Evolutionary conservation across 1,139 yeast species (phyloP).

Genomic region (Yamadazyma jaroonii): DNA sequence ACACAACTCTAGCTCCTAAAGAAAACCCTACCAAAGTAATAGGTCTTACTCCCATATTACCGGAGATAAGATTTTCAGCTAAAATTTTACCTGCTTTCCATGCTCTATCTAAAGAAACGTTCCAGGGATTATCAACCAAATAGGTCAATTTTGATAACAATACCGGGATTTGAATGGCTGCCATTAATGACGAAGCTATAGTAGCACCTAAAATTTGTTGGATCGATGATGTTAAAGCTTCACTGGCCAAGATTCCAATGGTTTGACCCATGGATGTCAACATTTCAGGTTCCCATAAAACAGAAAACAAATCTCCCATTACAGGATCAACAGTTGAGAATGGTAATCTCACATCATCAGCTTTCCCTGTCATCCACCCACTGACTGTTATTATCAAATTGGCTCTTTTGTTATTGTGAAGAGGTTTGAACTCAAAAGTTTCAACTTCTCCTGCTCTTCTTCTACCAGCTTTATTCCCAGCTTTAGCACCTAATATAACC

Average conservation of each 20-base stretch:
- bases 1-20: conserved; percentile 88
- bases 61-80: conserved; percentile 85
- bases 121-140: conserved; percentile 96
- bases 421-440: conserved; percentile 89
- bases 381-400: conserved; percentile 87
- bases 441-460: conserved; percentile 87
- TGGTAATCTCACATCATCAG: conserved; percentile 95
- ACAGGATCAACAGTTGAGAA: conserved; percentile 96
- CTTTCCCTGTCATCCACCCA: conserved; percentile 97
- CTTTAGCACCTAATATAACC: conserved; percentile 84
- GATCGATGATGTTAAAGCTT: conserved; percentile 86
- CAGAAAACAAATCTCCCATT: conserved; percentile 92
- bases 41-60: conserved; percentile 91
- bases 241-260: conserved; percentile 87
- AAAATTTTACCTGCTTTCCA: conserved; percentile 93
- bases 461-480: conserved; percentile 83
- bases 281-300: conserved; percentile 98
- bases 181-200: conserved; percentile 85
- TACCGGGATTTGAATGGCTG: conserved; percentile 95
- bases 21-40: conserved; percentile 92
- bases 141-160: conserved; percentile 85
- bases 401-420: conserved; percentile 87
- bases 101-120: conserved; percentile 92
- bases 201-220: conserved; percentile 96
- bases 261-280: conserved; percentile 95